Conservation (phyloP, 768 basidiomycete species). For the Leucogyrophana mollusca region DNA sequence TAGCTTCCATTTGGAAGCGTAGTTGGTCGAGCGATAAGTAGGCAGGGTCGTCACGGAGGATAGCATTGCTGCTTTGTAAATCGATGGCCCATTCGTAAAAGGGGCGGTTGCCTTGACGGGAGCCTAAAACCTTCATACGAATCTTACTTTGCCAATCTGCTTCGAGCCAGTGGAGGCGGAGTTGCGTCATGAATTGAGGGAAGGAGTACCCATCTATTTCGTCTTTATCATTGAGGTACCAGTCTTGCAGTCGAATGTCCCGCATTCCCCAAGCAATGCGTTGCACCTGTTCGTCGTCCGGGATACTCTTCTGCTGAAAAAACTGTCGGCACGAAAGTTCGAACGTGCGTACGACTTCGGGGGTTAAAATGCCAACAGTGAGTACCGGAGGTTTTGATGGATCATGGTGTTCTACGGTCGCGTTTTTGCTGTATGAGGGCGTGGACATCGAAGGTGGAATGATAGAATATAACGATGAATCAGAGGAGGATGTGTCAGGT, state of each 20-base stretch:
- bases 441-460: neutral
- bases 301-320: neutral
- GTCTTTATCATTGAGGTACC: constrained; percentile 1
- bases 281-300: neutral
- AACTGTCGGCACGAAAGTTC: neutral
- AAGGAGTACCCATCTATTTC: neutral
- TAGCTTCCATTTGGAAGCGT: constrained; percentile 13
- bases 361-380: neutral
- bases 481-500: too few species aligned
- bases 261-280: neutral
- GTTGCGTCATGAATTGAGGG: constrained; percentile 1
- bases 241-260: constrained; percentile 6
- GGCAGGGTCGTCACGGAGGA: constrained; percentile 9
- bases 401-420: neutral
- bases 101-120: constrained; percentile 1
- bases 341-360: neutral
- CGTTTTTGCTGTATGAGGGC: neutral
- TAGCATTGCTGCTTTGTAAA: constrained; percentile 10
- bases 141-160: constrained; percentile 3
- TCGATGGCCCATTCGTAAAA: constrained; percentile 13
- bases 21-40: constrained; percentile 9
- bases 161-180: constrained; percentile 5
- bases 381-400: neutral
- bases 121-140: constrained; percentile 2
- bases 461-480: too few species aligned